Conservation (phyloP, 257 asterid genomes). For the Scutellaria minor region DNA sequence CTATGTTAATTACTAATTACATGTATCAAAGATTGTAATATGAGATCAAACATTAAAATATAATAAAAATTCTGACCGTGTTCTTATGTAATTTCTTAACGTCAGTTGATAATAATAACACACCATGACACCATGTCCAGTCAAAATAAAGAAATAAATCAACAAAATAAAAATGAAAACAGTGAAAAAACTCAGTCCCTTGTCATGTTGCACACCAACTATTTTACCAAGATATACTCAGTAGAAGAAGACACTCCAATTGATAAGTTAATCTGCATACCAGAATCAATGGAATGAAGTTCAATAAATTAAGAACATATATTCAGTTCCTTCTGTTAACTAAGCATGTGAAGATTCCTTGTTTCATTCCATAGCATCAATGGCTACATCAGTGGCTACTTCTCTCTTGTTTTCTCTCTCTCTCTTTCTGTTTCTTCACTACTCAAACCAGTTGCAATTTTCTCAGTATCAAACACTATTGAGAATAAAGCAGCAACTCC, state of each 20-base stretch:
- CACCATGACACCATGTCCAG: too few species aligned
- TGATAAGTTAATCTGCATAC: slow-evolving; percentile 11
- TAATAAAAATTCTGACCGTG: too few species aligned
- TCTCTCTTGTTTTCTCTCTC: slow-evolving; percentile 17
- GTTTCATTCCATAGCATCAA: slow-evolving; percentile 27
- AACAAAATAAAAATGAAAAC: too few species aligned
- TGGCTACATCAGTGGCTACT: slow-evolving; percentile 32
- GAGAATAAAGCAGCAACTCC: slow-evolving; percentile 65
- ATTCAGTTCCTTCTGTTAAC: slow-evolving; percentile 20
- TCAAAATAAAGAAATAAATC: too few species aligned
- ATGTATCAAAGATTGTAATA: too few species aligned
- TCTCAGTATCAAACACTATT: slow-evolving; percentile 61
- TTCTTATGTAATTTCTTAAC: too few species aligned
- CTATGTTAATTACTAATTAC: too few species aligned
- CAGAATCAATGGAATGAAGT: slow-evolving; percentile 3
- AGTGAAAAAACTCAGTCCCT: neutral
- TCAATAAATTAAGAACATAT: neutral
- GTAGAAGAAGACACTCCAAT: neutral
- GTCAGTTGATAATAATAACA: too few species aligned
- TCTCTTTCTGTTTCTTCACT: slow-evolving; percentile 39
- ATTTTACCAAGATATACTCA: neutral
- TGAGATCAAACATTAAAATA: too few species aligned
- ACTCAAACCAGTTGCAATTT: slow-evolving; percentile 56
- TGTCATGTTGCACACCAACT: neutral
- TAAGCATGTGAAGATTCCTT: slow-evolving; percentile 23